phyloP scores from a whole-genome alignment of 768 basidiomycete genomes.

The Wakefieldia striispora region DNA sequence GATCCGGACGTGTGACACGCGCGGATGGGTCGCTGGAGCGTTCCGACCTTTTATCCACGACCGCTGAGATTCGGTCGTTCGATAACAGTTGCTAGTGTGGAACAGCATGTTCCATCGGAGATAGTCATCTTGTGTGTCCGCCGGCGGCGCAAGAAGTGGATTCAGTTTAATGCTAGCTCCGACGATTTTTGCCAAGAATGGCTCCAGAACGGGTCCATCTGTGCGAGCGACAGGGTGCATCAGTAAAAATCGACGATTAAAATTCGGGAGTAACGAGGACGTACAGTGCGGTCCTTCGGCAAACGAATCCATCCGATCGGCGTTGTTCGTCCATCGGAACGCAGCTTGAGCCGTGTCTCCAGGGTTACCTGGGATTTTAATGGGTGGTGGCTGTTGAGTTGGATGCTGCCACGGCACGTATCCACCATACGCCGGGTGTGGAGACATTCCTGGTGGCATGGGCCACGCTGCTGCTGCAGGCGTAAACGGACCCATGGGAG shows the following conservation, averaged over 20 bases:
- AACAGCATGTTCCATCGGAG: conserved; percentile 79
- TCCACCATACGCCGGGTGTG: conserved; percentile 17
- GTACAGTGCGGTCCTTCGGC: conserved; percentile 43
- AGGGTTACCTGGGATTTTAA: conserved; percentile 18
- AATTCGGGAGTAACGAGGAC: conserved; percentile 12
- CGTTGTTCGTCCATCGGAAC: conserved; percentile 29
- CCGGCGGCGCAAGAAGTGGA: conserved; percentile 54
- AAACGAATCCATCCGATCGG: conserved; percentile 36
- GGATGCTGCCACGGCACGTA: conserved; percentile 30
- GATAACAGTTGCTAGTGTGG: conserved; percentile 54
- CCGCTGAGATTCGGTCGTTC: conserved; percentile 56
- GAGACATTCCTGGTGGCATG: conserved; percentile 25
- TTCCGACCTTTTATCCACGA: conserved; percentile 69
- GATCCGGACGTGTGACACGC: conserved; percentile 50
- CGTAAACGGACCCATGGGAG: conserved; percentile 19
- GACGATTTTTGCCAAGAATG: conserved; percentile 53
- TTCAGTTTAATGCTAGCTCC: conserved; percentile 51
- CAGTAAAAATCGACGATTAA: conserved; percentile 1
- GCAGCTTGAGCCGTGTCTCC: conserved; percentile 27
- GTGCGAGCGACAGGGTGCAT: conserved; percentile 13
- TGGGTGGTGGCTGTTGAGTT: conserved; percentile 25
- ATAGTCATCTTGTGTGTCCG: conserved; percentile 44
- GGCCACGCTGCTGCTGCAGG: conserved; percentile 28
- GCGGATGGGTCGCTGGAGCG: conserved; percentile 65
- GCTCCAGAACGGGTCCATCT: conserved; percentile 73